A percentile compares a stretch with the other conserved stretches of the same genome.
phyloP scores from a whole-genome alignment of 2,329 filamentous ascomycete genomes.

The Coniochaeta pulveracea region DNA sequence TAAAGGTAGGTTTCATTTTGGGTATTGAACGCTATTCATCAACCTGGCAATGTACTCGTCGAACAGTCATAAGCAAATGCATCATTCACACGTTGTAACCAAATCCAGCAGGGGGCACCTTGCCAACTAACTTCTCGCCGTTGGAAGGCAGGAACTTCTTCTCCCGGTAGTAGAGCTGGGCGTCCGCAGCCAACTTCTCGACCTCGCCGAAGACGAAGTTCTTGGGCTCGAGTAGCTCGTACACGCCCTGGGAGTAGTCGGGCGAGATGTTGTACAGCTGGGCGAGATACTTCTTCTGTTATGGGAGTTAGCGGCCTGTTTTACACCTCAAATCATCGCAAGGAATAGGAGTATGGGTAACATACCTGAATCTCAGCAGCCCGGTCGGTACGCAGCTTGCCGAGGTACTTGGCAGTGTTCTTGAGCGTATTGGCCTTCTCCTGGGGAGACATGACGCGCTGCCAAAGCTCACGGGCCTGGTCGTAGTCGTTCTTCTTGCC shows the following conservation, averaged over 20 bases:
- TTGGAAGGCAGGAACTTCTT: slow-evolving; percentile 6
- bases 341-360: background rate
- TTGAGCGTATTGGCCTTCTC: slow-evolving; percentile 30
- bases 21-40: too few species aligned
- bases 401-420: slow-evolving; percentile 35
- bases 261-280: slow-evolving; percentile 37
- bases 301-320: background rate
- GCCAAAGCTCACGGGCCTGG: slow-evolving; percentile 36
- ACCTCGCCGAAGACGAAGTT: slow-evolving; percentile 33
- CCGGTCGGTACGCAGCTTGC: slow-evolving; percentile 26
- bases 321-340: background rate
- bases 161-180: slow-evolving; percentile 5
- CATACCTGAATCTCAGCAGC: slow-evolving; percentile 29
- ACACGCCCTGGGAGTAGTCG: slow-evolving; percentile 34
- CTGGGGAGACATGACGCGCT: slow-evolving; percentile 31
- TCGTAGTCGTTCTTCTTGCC: slow-evolving; percentile 39
- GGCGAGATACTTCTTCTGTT: slow-evolving; percentile 33
- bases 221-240: slow-evolving; percentile 28
- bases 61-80: too few species aligned
- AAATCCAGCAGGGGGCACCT: background rate
- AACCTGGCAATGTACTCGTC: too few species aligned
- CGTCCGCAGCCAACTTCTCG: slow-evolving; percentile 9
- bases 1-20: too few species aligned
- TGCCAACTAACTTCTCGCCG: slow-evolving; percentile 7
- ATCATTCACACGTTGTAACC: too few species aligned